Evolutionary conservation across 352 stramenopile genomes (phyloP), one percentile per base, ranked within the genome.

Genomic region (Phytophthora sansomeana): DNA sequence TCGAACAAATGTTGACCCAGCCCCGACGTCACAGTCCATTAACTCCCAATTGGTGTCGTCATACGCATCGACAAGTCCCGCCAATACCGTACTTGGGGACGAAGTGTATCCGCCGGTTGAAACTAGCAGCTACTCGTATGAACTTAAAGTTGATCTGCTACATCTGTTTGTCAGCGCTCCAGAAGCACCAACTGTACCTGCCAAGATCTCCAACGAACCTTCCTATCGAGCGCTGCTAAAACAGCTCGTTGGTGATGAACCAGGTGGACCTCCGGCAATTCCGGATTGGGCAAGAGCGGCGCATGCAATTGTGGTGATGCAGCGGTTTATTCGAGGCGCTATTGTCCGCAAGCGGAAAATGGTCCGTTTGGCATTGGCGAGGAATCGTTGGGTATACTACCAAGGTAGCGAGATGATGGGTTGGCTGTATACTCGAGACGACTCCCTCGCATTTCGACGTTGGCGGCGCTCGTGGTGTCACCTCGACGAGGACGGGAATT

Each of bases 401-500:
- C 58, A 84, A 78, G 73, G 75, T 3, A 80, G 79, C 26, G 83
- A 91, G 33, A 77, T 81, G 49, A 91, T 93, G 78, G 86, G 89
- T 2, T 96, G 89, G 89, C 59, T 96, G 29, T 96, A 90, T 61
- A 90, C 77, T 6, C 59, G 87, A 65, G 89, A 96, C 41, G 86
- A 95, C 38, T 91, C 83, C 13, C 78, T 96, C 9, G 85, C 89
- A 21, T 96, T 96, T 61, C 82, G 81, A 58, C 77, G 89, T 24
- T 96, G 89, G 89, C 81, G 85, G 50, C 81, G 89, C 14, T 87
- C 77, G 8, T 96, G 86, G 86, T 95, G 89, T 50, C 85, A 92
- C 44, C 52, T 96, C 1, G 83, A 93, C 39, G 72, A 89, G 16
- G 69, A 91, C 26, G 83, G 86, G 1, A 69, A 85, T 6, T 83